These are phyloP conservation scores for Oryza longistaminata DNA, from an alignment of 176 grass and related monocot species.

Conservation along the genomic window DNA sequence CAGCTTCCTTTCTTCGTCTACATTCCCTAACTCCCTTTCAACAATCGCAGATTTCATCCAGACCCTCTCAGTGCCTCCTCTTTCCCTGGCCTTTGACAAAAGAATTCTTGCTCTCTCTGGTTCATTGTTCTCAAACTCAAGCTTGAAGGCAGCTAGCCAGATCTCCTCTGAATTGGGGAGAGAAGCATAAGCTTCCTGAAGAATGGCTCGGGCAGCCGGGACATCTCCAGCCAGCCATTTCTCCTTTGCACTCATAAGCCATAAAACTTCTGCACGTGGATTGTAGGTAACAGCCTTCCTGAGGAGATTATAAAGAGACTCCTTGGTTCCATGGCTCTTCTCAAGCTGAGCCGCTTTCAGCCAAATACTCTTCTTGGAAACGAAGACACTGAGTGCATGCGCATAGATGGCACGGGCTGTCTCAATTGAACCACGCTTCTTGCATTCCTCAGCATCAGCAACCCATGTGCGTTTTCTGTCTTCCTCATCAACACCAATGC, in stretches of 20 bases:
- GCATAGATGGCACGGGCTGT: constrained; percentile 93
- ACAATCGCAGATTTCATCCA: constrained; percentile 97
- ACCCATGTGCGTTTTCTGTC: constrained; percentile 91
- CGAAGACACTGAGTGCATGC: constrained; percentile 75
- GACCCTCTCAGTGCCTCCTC: constrained; percentile 91
- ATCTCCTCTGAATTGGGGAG: constrained; percentile 96
- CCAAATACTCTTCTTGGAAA: constrained; percentile 91
- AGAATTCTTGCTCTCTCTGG: constrained; percentile 94
- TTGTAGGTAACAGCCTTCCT: constrained; percentile 87
- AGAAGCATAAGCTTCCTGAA: constrained; percentile 92
- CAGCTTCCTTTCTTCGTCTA: constrained; percentile 69
- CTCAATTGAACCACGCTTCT: constrained; percentile 92
- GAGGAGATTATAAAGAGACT: constrained; percentile 85
- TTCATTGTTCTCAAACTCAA: constrained; percentile 96
- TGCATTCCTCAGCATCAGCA: constrained; percentile 96
- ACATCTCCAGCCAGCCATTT: constrained; percentile 96
- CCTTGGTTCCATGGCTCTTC: constrained; percentile 87
- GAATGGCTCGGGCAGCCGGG: constrained; percentile 79
- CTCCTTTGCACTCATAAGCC: constrained; percentile 97
- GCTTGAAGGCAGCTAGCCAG: constrained; percentile 94
- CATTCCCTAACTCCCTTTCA: constrained; percentile 83
- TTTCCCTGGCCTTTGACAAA: constrained; percentile 87
- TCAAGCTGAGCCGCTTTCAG: constrained; percentile 93
- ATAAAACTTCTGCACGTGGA: constrained; percentile 86
- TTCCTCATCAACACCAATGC: constrained; percentile 86